Percentiles rank a stretch among this genome's conserved stretches.
These are phyloP conservation scores for Colletotrichum sansevieriae DNA, from an alignment of 2,329 filamentous ascomycete species.

Conservation along the genomic window DNA sequence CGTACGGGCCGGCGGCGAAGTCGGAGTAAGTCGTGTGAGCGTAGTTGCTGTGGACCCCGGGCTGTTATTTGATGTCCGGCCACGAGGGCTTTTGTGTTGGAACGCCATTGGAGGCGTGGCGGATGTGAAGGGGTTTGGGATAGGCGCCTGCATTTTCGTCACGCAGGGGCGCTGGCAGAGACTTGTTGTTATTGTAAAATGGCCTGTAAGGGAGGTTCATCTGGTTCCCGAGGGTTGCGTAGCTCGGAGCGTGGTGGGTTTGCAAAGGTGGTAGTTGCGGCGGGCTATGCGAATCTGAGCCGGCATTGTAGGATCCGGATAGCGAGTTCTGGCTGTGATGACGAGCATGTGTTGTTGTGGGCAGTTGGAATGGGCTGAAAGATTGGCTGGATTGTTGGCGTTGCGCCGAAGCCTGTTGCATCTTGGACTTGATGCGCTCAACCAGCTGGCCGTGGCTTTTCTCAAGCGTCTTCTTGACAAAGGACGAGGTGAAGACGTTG, in stretches of 20 bases:
- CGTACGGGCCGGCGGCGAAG: constrained; percentile 1
- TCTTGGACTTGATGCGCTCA: constrained; percentile 67
- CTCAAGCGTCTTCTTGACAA: constrained; percentile 86
- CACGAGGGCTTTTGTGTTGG: constrained; percentile 18
- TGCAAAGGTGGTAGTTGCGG: background rate
- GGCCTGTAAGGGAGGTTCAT: constrained; percentile 30
- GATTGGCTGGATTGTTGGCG: background rate
- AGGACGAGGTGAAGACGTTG: constrained; percentile 79
- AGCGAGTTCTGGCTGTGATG: constrained; percentile 30
- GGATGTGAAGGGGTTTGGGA: constrained; percentile 29
- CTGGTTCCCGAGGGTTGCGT: constrained; percentile 11
- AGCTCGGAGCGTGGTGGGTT: background rate
- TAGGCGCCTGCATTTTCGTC: constrained; percentile 7
- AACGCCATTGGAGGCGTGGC: constrained; percentile 15
- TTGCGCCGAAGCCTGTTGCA: constrained; percentile 11
- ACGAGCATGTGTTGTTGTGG: constrained; percentile 2
- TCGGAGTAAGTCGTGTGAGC: constrained; percentile 1
- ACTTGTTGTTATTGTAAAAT: constrained; percentile 12
- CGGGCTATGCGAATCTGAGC: background rate
- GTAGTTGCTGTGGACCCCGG: background rate
- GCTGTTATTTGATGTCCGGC: constrained; percentile 20
- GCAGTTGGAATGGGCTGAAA: background rate
- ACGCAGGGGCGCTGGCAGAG: background rate
- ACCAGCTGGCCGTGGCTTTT: constrained; percentile 80
- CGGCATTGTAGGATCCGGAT: constrained; percentile 6